Conservation (phyloP, 73 alveolate species). For the Paramecium bursaria region DNA sequence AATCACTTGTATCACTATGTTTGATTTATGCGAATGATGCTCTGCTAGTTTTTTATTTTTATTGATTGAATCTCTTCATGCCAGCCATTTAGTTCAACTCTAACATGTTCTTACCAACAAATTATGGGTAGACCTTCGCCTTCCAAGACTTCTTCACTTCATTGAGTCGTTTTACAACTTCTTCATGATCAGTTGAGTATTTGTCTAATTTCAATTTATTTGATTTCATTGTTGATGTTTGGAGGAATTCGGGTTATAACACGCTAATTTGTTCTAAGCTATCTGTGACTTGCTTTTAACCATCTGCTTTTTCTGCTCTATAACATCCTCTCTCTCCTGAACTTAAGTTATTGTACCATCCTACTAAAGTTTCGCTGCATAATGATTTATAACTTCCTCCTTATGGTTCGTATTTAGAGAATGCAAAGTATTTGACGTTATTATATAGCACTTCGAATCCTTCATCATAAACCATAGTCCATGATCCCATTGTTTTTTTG, state of each 20-base stretch:
- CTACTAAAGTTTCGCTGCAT: slow-evolving; percentile 66
- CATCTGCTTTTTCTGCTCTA: slow-evolving; percentile 61
- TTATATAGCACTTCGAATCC: slow-evolving; percentile 66
- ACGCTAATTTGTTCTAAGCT: slow-evolving; percentile 39
- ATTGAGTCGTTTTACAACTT: slow-evolving; percentile 17
- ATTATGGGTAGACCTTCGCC: slow-evolving; percentile 11
- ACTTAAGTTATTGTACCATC: slow-evolving; percentile 64
- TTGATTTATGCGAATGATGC: slow-evolving; percentile 14
- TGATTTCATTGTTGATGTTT: slow-evolving; percentile 21
- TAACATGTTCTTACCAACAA: not conserved
- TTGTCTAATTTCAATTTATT: slow-evolving; percentile 41
- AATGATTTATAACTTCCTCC: slow-evolving; percentile 46
- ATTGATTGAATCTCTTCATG: not conserved
- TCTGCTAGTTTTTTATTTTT: not conserved
- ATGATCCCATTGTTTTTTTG: slow-evolving; percentile 46
- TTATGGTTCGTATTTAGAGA: slow-evolving; percentile 60
- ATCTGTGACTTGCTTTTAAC: slow-evolving; percentile 18
- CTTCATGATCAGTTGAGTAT: slow-evolving; percentile 6
- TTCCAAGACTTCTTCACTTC: slow-evolving; percentile 22
- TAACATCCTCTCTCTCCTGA: slow-evolving; percentile 62
- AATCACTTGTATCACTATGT: slow-evolving; percentile 21
- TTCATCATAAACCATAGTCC: slow-evolving; percentile 73
- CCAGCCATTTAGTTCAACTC: slow-evolving; percentile 59
- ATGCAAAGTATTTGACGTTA: slow-evolving; percentile 60
- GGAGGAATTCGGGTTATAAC: slow-evolving; percentile 58